phyloP scores from a whole-genome alignment of 805 yeast species.

The Jamesozyma hellenica region DNA sequence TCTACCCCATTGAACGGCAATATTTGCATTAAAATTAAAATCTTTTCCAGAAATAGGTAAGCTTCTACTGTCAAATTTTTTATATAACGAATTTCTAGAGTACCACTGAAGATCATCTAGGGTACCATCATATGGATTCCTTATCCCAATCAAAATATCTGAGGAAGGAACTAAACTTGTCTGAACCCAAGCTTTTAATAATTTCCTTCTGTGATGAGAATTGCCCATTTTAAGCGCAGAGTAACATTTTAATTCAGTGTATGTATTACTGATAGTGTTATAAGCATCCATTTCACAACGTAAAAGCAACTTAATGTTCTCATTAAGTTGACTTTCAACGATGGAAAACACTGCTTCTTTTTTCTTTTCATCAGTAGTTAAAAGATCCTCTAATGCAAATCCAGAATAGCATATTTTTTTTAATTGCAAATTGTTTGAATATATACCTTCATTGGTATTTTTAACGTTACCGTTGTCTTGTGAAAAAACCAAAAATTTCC shows the following conservation, averaged over 20 bases:
- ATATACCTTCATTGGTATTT: slow-evolving; percentile 7
- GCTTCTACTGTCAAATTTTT: slow-evolving; percentile 13
- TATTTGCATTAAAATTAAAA: slow-evolving; percentile 18
- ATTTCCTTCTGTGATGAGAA: slow-evolving; percentile 20
- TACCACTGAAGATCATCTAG: slow-evolving; percentile 18
- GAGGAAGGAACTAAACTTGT: slow-evolving; percentile 21
- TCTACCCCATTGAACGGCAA: slow-evolving; percentile 23
- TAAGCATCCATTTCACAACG: slow-evolving; percentile 29
- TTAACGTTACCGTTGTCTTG: slow-evolving; percentile 5
- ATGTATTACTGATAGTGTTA: slow-evolving; percentile 12
- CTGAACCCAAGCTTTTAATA: slow-evolving; percentile 28
- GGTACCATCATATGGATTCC: slow-evolving; percentile 19
- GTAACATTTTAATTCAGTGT: slow-evolving; percentile 27
- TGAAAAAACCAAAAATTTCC: slow-evolving; percentile 16
- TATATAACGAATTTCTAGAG: slow-evolving; percentile 14
- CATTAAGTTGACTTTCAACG: slow-evolving; percentile 16
- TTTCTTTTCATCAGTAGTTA: slow-evolving; percentile 7
- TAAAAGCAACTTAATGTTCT: slow-evolving; percentile 15
- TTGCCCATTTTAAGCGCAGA: slow-evolving; percentile 14
- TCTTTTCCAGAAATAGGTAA: slow-evolving; percentile 9
- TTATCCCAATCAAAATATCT: slow-evolving; percentile 23
- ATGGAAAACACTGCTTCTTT: slow-evolving; percentile 15
- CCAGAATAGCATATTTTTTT: slow-evolving; percentile 23
- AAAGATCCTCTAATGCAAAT: slow-evolving; percentile 23
- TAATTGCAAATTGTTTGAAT: slow-evolving; percentile 4